Conservation (phyloP, 2,329 filamentous ascomycete genomes). For the Pseudomassariella vexata region DNA sequence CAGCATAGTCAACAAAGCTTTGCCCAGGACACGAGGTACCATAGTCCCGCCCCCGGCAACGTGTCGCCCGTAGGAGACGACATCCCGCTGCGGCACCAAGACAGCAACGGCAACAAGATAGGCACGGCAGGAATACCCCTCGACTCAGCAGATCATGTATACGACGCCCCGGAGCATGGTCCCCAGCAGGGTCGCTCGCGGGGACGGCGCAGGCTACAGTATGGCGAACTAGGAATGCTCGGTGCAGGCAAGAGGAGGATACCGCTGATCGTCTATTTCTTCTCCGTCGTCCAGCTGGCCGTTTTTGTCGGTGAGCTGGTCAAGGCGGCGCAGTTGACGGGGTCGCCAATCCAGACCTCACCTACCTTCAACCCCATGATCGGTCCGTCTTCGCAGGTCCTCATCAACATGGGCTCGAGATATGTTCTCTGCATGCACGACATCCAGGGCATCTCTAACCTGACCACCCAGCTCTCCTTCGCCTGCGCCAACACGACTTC, state of each 20-base stretch:
- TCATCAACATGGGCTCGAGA: constrained; percentile 95
- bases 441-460: constrained; percentile 57
- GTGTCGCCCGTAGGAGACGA: constrained; percentile 41
- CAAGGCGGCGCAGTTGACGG: constrained; percentile 75
- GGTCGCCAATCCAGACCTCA: constrained; percentile 70
- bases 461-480: constrained; percentile 48
- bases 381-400: constrained; percentile 80
- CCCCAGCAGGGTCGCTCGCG: constrained; percentile 12
- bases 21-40: constrained; percentile 54
- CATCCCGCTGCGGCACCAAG: constrained; percentile 51
- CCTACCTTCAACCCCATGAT: constrained; percentile 97
- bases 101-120: constrained; percentile 33
- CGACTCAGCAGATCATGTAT: constrained; percentile 52
- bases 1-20: constrained; percentile 32
- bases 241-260: constrained; percentile 50
- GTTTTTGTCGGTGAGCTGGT: constrained; percentile 89
- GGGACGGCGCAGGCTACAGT: constrained; percentile 37
- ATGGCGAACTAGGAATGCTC: constrained; percentile 56
- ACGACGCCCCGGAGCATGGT: constrained; percentile 37
- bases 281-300: constrained; percentile 69
- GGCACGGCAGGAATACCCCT: constrained; percentile 13
- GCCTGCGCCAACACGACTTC: constrained; percentile 78
- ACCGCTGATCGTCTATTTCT: constrained; percentile 77
- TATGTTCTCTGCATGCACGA: constrained; percentile 95
- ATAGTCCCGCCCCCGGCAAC: constrained; percentile 36